Evolutionary conservation across 2,329 filamentous ascomycete genomes (phyloP).

Genomic region (Stylonectria norvegica): DNA sequence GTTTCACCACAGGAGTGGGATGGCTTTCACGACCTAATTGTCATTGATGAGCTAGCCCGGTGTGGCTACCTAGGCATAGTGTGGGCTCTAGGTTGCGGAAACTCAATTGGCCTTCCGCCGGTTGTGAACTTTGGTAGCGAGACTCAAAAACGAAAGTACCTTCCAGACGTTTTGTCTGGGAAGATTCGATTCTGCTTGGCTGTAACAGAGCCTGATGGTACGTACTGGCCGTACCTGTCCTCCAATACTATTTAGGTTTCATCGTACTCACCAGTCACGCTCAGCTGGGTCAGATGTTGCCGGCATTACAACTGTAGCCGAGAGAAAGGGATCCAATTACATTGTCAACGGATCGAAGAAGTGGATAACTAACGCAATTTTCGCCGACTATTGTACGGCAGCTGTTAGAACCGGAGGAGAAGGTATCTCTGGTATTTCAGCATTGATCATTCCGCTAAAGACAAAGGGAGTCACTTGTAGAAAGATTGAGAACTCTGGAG

Average conservation of each 20-base stretch:
- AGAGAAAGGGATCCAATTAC: conserved; percentile 8
- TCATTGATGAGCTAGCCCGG: conserved; percentile 53
- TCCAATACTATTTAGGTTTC: background rate
- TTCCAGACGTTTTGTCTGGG: conserved; percentile 10
- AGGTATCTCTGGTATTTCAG: conserved; percentile 9
- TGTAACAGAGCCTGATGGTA: conserved; percentile 18
- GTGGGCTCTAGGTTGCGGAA: conserved; percentile 56
- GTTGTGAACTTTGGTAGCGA: conserved; percentile 60
- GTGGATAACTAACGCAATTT: conserved; percentile 16
- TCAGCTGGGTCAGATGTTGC: conserved; percentile 18
- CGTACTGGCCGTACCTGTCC: background rate
- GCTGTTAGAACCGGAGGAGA: conserved; percentile 14
- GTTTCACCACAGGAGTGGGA: conserved; percentile 50
- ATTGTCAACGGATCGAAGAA: conserved; percentile 16
- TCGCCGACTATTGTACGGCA: conserved; percentile 14
- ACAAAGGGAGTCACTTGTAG: conserved; percentile 7
- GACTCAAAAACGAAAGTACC: conserved; percentile 26
- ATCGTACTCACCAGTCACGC: too few species aligned
- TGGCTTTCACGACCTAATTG: conserved; percentile 53
- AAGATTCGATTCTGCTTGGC: conserved; percentile 17
- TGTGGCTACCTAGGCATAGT: conserved; percentile 52
- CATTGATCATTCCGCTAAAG: conserved; percentile 9
- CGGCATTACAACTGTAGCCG: conserved; percentile 10
- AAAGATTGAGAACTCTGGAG: conserved; percentile 12
- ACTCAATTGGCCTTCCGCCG: conserved; percentile 61